Evolutionary conservation across 2,329 filamentous ascomycete species (phyloP).

Genomic region (Akanthomyces uredinophilus): DNA sequence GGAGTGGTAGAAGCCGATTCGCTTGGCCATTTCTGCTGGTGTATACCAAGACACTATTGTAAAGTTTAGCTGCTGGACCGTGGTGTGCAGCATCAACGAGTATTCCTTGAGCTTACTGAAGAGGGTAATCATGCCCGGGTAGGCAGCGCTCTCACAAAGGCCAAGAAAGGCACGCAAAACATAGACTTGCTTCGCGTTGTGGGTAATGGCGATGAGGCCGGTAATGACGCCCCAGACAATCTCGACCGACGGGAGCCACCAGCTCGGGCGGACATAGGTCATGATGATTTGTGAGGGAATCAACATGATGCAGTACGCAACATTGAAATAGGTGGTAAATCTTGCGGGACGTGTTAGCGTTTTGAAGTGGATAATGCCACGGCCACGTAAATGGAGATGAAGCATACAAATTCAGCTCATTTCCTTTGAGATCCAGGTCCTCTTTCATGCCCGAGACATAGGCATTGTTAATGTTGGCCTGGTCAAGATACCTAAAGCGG

Average conservation of each 20-base stretch:
- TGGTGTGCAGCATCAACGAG: not conserved
- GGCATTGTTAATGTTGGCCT: constrained; percentile 25
- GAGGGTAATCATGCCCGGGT: constrained; percentile 32
- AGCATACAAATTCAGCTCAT: constrained; percentile 17
- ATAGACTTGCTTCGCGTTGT: constrained; percentile 31
- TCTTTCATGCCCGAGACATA: constrained; percentile 26
- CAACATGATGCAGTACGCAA: constrained; percentile 51
- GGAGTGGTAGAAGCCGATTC: constrained; percentile 38
- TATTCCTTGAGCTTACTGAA: constrained; percentile 21
- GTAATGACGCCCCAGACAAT: constrained; percentile 25
- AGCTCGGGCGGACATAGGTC: constrained; percentile 32
- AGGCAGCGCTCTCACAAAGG: constrained; percentile 31
- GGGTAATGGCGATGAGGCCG: constrained; percentile 27
- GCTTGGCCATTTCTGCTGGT: constrained; percentile 34
- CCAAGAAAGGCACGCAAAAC: constrained; percentile 37
- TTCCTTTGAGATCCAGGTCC: constrained; percentile 17
- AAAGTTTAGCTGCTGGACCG: no score
- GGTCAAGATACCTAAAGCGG: constrained; percentile 18
- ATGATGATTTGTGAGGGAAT: constrained; percentile 34
- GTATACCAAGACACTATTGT: constrained; percentile 34
- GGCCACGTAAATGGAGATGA: not conserved
- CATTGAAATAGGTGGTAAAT: constrained; percentile 46
- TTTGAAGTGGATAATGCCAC: not conserved
- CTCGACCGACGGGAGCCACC: constrained; percentile 35
- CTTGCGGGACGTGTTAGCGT: constrained; percentile 6